Conservation (phyloP, 768 basidiomycete genomes). For the Boletus coccyginus region DNA sequence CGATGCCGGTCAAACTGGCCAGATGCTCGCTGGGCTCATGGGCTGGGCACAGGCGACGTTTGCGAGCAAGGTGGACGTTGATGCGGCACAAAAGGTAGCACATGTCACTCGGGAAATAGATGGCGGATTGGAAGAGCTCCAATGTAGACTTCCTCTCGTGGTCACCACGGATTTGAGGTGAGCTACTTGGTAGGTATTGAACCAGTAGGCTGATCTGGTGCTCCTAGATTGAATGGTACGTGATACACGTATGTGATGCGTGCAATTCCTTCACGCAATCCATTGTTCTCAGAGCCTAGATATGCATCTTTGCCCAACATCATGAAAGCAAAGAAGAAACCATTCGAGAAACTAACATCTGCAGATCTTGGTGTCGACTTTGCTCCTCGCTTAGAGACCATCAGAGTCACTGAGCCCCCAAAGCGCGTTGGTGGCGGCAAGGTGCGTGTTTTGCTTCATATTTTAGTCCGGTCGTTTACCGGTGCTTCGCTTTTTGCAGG, state of each 20-base stretch:
- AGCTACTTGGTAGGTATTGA: constrained; percentile 27
- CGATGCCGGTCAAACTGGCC: constrained; percentile 92
- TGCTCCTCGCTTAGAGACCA: constrained; percentile 74
- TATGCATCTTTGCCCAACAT: constrained; percentile 97
- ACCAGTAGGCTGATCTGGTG: neutral
- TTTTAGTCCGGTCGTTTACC: neutral
- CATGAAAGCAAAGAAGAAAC: constrained; percentile 99
- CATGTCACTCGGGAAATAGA: constrained; percentile 88
- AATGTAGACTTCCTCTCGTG: constrained; percentile 75
- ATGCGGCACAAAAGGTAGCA: constrained; percentile 59
- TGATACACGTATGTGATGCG: neutral
- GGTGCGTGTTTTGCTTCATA: constrained; percentile 38
- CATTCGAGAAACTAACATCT: constrained; percentile 77
- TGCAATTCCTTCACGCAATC: neutral
- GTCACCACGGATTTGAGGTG: constrained; percentile 92
- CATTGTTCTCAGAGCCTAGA: constrained; percentile 67
- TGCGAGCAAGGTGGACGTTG: constrained; percentile 82
- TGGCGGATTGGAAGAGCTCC: constrained; percentile 85
- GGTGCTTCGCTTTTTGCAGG: constrained; percentile 34
- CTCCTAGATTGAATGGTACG: constrained; percentile 68
- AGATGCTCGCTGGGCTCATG: constrained; percentile 93
- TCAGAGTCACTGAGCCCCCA: constrained; percentile 88
- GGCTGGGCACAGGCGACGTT: constrained; percentile 95
- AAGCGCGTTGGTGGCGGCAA: constrained; percentile 90
- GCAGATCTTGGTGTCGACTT: constrained; percentile 83